phyloP scores from a whole-genome alignment of 2,329 filamentous ascomycete genomes.

The Ophioceras dolichostomum region DNA sequence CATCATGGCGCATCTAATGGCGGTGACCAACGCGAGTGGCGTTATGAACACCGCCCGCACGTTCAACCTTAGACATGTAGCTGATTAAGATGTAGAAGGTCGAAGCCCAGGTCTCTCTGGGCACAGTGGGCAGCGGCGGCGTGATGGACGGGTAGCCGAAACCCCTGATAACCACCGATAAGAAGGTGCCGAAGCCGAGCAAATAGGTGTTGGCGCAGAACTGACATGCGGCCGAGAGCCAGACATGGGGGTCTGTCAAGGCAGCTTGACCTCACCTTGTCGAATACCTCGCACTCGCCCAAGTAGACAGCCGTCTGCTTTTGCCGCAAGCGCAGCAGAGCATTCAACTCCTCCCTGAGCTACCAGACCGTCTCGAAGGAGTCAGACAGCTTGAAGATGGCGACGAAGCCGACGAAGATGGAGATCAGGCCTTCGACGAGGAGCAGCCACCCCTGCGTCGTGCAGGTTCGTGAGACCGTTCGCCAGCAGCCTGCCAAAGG shows the following conservation, averaged over 20 bases:
- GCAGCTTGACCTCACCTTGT: conserved; percentile 11
- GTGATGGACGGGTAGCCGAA: conserved; percentile 5
- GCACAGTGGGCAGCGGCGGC: conserved; percentile 6
- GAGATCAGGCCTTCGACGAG: conserved; percentile 40
- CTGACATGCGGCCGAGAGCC: conserved; percentile 19
- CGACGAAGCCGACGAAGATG: conserved; percentile 27
- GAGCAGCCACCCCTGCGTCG: conserved; percentile 27
- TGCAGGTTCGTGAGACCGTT: conserved; percentile 1
- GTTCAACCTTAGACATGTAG: conserved; percentile 6
- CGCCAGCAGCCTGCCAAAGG: conserved; percentile 9
- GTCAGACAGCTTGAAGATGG: conserved; percentile 42
- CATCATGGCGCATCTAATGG: conserved; percentile 5
- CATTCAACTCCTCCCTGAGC: conserved; percentile 43
- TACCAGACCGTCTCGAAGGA: conserved; percentile 38
- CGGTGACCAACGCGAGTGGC: conserved; percentile 4
- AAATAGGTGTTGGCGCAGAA: conserved; percentile 24
- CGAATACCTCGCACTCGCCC: conserved; percentile 14
- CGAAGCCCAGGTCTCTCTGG: conserved; percentile 5
- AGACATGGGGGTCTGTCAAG: conserved; percentile 13
- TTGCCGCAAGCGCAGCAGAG: conserved; percentile 2
- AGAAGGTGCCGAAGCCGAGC: conserved; percentile 26
- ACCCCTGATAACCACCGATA: conserved; percentile 21
- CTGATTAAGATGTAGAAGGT: conserved; percentile 4
- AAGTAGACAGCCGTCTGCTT: conserved; percentile 8
- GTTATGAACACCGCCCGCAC: conserved; percentile 6